Percentiles rank a stretch among this genome's conserved stretches.
Conservation (phyloP, 1,284 basidiomycete species). For the Naganishia cerealis region DNA sequence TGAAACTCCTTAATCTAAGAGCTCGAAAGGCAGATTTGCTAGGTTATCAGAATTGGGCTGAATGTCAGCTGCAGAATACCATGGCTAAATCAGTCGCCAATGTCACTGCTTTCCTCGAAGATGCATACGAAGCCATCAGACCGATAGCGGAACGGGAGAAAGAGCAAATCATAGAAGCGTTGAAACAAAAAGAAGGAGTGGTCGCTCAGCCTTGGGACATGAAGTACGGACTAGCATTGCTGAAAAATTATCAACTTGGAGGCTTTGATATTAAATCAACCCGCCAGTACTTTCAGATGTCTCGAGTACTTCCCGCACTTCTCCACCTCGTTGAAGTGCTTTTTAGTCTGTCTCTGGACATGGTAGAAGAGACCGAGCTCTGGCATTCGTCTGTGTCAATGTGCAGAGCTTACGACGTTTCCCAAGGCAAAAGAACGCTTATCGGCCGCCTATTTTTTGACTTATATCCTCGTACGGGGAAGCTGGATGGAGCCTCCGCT, state of each 20-base stretch:
- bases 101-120: slow-evolving; percentile 5
- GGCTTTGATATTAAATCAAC: not conserved
- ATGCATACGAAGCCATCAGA: not conserved
- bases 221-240: not conserved
- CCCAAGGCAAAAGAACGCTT: not conserved
- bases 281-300: not conserved
- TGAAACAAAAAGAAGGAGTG: not conserved
- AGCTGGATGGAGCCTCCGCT: slow-evolving; percentile 71
- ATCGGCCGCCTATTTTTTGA: slow-evolving; percentile 73
- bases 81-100: not conserved
- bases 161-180: not conserved
- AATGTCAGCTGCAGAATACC: not conserved
- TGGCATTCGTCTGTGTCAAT: not conserved
- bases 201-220: slow-evolving; percentile 2
- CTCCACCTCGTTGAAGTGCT: not conserved
- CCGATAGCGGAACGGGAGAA: not conserved
- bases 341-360: not conserved
- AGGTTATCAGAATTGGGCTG: slow-evolving; percentile 1
- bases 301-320: not conserved
- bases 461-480: not conserved
- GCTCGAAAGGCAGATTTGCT: not conserved
- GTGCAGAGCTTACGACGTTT: not conserved
- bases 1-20: not conserved
- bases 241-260: not conserved
- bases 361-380: not conserved